Percentiles rank a stretch among this genome's conserved stretches.
These are phyloP conservation scores for Alternaria ethzedia DNA, from an alignment of 2,329 filamentous ascomycete species.

Conservation along the genomic window DNA sequence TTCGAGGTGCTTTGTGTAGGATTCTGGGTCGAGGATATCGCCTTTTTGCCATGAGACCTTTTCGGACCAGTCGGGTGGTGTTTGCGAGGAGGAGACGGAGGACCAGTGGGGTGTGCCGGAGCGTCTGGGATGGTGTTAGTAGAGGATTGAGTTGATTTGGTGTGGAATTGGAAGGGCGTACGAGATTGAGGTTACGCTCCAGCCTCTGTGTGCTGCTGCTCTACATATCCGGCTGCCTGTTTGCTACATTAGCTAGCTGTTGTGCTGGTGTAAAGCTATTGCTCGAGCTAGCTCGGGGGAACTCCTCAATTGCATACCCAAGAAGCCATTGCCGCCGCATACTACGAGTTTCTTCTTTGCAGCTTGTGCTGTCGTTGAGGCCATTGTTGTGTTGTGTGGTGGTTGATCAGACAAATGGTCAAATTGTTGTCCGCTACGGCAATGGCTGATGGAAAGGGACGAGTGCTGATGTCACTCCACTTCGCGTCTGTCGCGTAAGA, in stretches of 20 bases:
- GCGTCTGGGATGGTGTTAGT: conserved; percentile 63
- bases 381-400: conserved; percentile 49
- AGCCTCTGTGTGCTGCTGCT: conserved; percentile 81
- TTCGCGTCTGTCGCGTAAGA: conserved; percentile 24
- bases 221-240: conserved; percentile 83
- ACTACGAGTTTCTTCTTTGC: conserved; percentile 82
- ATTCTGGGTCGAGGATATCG: conserved; percentile 82
- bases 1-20: conserved; percentile 78
- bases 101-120: conserved; percentile 90
- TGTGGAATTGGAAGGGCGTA: conserved; percentile 47
- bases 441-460: conserved; percentile 9
- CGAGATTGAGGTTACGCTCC: conserved; percentile 94
- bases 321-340: conserved; percentile 90
- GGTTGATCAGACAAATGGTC: neutral
- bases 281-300: neutral
- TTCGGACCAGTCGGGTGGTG: conserved; percentile 79
- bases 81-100: conserved; percentile 72
- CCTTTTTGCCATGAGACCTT: conserved; percentile 86
- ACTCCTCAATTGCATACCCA: conserved; percentile 61
- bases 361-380: conserved; percentile 61
- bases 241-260: neutral
- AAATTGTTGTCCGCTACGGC: neutral
- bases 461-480: conserved; percentile 47
- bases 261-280: neutral
- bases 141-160: neutral